Evolutionary conservation across 176 grass and related monocot species (phyloP), one percentile per base, ranked within the genome.

Genomic region (Triticum dicoccoides): DNA sequence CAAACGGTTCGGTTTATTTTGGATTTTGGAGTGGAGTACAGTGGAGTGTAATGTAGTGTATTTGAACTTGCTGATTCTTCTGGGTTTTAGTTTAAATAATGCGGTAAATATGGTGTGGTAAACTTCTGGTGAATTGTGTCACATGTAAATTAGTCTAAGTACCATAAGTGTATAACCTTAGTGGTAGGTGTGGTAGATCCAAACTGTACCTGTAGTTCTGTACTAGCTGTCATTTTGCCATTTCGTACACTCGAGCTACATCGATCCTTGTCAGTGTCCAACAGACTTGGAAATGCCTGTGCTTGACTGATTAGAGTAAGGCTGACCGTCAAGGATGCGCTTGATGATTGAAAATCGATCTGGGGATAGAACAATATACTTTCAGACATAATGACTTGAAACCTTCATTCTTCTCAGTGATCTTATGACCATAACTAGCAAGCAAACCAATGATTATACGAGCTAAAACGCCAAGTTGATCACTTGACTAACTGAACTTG

Each of bases 381-480:
- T 35, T 8, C 24, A 65, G n/a, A 42, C 18, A 59, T 59, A 59
- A 27, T 61, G 30, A 20, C 49, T 29, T 37, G 21, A 73, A 21
- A 73, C 33, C 56, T 21, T 20, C 56, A 73, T 80, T 49, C 49
- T 79, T 61, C 84, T 20, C 6, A 9, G 25, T 61, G n/a, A 30
- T 72, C 76, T 62, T 71, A 61, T 61, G 61, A 11, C 61, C 61
- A 63, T 25, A 25, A 24, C n/a, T 23, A 63, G 61, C 47, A 70
- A 51, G 11, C 37, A 64, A 49, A 65, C 21, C 68, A 74, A 80
- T 76, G 59, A 82, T 87, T 82, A 75, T 15, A 21, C 56, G n/a
- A 12, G 11, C n/a, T 47, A 9, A 74, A 15, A 1, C 5, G 61
- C 8, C 76, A 39, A 65, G 2, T 6, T 42, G 59, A 47, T 47